Base-by-base conservation (phyloP, 768 basidiomycete genomes). In the Tulasnella sp. region DNA sequence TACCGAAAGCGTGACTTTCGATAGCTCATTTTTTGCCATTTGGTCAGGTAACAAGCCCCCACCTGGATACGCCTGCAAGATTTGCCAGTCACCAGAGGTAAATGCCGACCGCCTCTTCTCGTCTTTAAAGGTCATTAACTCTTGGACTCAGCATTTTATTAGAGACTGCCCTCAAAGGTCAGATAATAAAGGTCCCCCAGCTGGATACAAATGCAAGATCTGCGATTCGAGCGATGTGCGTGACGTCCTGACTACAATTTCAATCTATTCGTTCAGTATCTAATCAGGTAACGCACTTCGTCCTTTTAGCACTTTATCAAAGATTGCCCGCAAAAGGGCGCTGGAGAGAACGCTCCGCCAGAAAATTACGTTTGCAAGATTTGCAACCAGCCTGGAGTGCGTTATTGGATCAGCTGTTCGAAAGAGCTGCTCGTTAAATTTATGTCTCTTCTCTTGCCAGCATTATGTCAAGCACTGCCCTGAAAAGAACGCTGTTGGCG, bases 391-490 rank as follows among this genome's bases (percentile, higher is more conserved):
- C 78, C 78, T 16, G 78, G 88, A 58, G 93, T 93, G 79, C 80
- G 87, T 83, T 78, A 72, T 74, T 62, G 21, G 21, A n/a, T n/a
- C n/a, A n/a, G 34, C 56, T 40, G 16, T 44, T 18, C n/a, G 76
- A 27, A 48, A 52, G 58, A 21, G 12, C n/a, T 62, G 27, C 44
- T 18, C 19, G 48, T 16, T 40, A 3, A 44, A 14, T 75, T 24
- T n/a, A n/a, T n/a, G 31, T 52, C 38, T 2, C 34, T 77, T 21
- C 24, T 42, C 16, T n/a, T 68, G 42, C 7, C 82, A 94, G 90
- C 96, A 98, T 84, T 91, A 93, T 82, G 90, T 97, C 77, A 92
- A 94, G 48, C 95, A 97, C 84, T 97, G 96, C 85, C 96, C 97
- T 1, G 91, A 92, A 14, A 90, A 89, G 84, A 88, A 93, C 82